These are phyloP conservation scores for Forsythia viridissima DNA, from an alignment of 257 asterid genomes.

Conservation along the genomic window DNA sequence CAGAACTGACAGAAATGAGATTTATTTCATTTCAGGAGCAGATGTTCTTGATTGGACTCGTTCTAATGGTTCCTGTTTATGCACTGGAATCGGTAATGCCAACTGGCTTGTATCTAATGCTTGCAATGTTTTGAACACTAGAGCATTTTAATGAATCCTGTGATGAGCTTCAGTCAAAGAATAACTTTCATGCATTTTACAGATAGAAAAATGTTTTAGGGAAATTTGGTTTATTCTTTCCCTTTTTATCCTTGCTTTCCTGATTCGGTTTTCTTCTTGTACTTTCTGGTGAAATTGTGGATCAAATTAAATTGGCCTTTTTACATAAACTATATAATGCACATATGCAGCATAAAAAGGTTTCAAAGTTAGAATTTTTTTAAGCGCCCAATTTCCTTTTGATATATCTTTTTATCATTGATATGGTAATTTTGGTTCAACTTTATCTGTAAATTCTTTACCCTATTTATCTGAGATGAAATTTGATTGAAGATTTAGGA, in stretches of 20 bases:
- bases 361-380: background rate
- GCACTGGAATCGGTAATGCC: conserved; percentile 90
- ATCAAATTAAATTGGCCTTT: background rate
- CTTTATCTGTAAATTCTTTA: background rate
- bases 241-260: background rate
- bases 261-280: background rate
- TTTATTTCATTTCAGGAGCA: conserved; percentile 78
- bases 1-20: conserved; percentile 11
- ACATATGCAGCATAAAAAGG: background rate
- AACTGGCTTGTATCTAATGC: conserved; percentile 15
- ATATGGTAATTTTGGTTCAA: background rate
- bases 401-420: background rate
- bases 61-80: conserved; percentile 99
- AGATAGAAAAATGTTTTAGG: background rate
- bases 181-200: background rate
- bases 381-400: background rate
- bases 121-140: conserved; percentile 10
- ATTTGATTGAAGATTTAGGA: background rate
- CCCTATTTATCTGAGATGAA: background rate
- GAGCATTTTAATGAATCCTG: background rate
- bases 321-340: background rate
- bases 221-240: background rate
- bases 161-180: background rate
- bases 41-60: conserved; percentile 86
- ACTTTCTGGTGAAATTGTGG: background rate